A percentile compares a stretch with the other conserved stretches of the same genome.
phyloP scores from a whole-genome alignment of 768 basidiomycete species.

The Pleurotus cornucopiae region DNA sequence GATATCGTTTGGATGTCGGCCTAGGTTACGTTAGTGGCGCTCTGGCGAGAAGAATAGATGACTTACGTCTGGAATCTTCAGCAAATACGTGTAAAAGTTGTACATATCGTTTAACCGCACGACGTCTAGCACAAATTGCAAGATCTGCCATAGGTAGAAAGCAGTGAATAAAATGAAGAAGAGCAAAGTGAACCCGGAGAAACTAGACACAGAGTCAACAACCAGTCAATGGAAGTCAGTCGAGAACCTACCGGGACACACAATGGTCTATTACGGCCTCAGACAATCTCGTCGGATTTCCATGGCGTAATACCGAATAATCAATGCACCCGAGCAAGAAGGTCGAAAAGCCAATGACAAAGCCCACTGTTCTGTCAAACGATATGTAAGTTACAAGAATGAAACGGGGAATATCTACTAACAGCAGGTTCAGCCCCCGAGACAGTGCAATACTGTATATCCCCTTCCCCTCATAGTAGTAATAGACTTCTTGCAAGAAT shows the following conservation, averaged over 20 bases:
- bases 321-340: conserved; percentile 95
- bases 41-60: neutral
- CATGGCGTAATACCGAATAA: conserved; percentile 73
- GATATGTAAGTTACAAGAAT: conserved; percentile 9
- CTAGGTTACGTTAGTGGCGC: conserved; percentile 34
- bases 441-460: conserved; percentile 92
- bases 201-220: conserved; percentile 37
- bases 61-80: conserved; percentile 89
- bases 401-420: conserved; percentile 32
- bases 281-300: conserved; percentile 63
- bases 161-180: conserved; percentile 82
- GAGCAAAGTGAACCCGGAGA: conserved; percentile 80
- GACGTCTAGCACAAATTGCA: conserved; percentile 71
- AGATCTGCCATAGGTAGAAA: conserved; percentile 87
- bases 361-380: conserved; percentile 83
- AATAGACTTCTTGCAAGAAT: conserved; percentile 92
- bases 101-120: conserved; percentile 90
- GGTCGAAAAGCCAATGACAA: conserved; percentile 97
- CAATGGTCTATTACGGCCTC: conserved; percentile 84
- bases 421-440: conserved; percentile 93
- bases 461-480: conserved; percentile 95
- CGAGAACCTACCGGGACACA: conserved; percentile 64
- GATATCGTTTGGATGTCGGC: conserved; percentile 97
- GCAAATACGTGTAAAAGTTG: conserved; percentile 89
- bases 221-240: neutral